Evolutionary conservation across 176 grass and related monocot species (phyloP), one percentile per base, ranked within the genome.

Genomic region (Juncus inflexus): DNA sequence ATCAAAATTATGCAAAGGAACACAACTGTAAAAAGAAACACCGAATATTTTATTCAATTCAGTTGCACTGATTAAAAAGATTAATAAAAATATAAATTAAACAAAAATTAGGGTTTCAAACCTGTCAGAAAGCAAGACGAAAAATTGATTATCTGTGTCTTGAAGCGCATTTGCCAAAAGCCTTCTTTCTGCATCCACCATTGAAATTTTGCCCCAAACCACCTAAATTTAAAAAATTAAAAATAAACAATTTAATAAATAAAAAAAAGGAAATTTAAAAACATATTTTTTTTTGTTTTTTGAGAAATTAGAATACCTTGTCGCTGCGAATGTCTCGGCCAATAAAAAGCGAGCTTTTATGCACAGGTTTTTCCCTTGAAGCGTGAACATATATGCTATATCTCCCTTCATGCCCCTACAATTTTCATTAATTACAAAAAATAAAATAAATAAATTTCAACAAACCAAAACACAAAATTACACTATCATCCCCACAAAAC

Each of bases 41-140:
- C 43, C 4, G 2, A 6, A 47, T 47, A 47, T 47, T 47, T 5
- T 47, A 6, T 6, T 47, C 2, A 47, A 47, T 41, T 74, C 76
- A 64, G 78, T 69, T 67, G 62, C 6, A 38, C 37, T 67, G 50
- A 86, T 61, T 35, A 72, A 75, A 74, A 67, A 40, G 11, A 60
- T 74, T 2, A 74, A 68, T 61, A 65, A 52, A 65, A 9, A 47
- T 6, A 47, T 47, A 6, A 47, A 36, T 65, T 13, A 62, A 55
- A 19, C 51, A 42, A 63, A 28, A 72, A 45, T 62, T 35, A 72
- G 49, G 60, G 75, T 39, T 62, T 14, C 54, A 8, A 60, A 92
- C 91, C 91, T 96, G 67, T 96, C 91, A 65, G 91, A 90, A 87
- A 96, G 91, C 73, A 96, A 83, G 41, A 96, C 81, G 81, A 96